A percentile compares a stretch with the other conserved stretches of the same genome.
phyloP scores from a whole-genome alignment of 2,329 filamentous ascomycete genomes.

The Tolypocladium ovalisporum region DNA sequence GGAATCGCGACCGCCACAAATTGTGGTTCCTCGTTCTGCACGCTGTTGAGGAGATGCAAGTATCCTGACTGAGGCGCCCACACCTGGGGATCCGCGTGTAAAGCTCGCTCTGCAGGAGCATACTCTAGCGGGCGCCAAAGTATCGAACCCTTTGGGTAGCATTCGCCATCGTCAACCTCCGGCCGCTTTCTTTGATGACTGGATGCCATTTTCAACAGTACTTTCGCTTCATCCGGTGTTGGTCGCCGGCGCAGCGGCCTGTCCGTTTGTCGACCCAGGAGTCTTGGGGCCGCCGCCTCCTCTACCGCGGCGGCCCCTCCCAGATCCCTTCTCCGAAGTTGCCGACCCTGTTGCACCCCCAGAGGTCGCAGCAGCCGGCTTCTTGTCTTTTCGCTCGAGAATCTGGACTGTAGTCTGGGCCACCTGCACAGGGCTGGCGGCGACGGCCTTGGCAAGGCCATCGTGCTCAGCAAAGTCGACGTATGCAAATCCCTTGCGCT shows the following conservation, averaged over 20 bases:
- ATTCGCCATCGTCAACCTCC: background rate
- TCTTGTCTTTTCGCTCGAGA: conserved; percentile 64
- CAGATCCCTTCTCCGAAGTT: conserved; percentile 8
- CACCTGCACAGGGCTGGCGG: conserved; percentile 69
- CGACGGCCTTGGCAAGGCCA: conserved; percentile 65
- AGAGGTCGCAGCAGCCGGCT: conserved; percentile 14
- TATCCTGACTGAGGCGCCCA: background rate
- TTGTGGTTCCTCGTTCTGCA: background rate
- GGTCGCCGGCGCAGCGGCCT: conserved; percentile 1
- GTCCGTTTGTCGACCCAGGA: conserved; percentile 2
- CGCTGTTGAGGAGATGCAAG: background rate
- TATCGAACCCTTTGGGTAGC: background rate
- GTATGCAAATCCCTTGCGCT: conserved; percentile 89
- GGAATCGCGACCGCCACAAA: too few relatives aligned
- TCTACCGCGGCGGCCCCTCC: conserved; percentile 12
- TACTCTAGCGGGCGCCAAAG: background rate
- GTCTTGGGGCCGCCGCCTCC: conserved; percentile 8
- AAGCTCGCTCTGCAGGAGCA: background rate
- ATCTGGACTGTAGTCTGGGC: conserved; percentile 82
- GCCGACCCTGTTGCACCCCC: conserved; percentile 1
- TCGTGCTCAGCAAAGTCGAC: conserved; percentile 73
- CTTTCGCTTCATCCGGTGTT: conserved; percentile 3
- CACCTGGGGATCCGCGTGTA: background rate
- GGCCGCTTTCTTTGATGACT: conserved; percentile 1
- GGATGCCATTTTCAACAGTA: background rate